Evolutionary conservation across 2,329 filamentous ascomycete species (phyloP).

Genomic region (Colletotrichum navitas): DNA sequence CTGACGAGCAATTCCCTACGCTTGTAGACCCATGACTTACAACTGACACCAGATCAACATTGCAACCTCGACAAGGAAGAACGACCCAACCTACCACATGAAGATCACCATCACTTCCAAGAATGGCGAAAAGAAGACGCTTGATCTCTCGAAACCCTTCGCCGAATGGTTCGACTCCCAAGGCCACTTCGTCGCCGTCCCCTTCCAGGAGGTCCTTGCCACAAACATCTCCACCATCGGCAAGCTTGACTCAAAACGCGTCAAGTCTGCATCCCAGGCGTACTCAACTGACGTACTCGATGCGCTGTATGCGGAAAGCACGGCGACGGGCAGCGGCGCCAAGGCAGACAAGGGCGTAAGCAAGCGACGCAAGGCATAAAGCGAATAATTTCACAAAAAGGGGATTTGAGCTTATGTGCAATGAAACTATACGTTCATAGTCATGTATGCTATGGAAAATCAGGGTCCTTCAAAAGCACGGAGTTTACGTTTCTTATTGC

Average conservation of each 20-base stretch:
- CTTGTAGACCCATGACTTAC: constrained; percentile 38
- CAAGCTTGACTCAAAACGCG: constrained; percentile 72
- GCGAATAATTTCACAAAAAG: neutral
- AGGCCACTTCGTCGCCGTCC: constrained; percentile 78
- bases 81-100: constrained; percentile 84
- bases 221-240: constrained; percentile 75
- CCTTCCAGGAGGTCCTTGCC: constrained; percentile 84
- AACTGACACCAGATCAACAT: constrained; percentile 73
- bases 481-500: neutral
- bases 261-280: constrained; percentile 51
- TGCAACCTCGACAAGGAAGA: constrained; percentile 79
- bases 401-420: neutral
- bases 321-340: constrained; percentile 48
- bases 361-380: constrained; percentile 61
- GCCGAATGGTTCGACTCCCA: constrained; percentile 80
- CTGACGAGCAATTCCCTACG: neutral
- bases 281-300: constrained; percentile 63
- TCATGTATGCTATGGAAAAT: constrained; percentile 1
- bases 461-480: constrained; percentile 2
- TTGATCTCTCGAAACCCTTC: constrained; percentile 74
- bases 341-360: constrained; percentile 57
- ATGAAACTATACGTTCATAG: neutral
- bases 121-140: constrained; percentile 54
- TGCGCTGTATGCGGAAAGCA: constrained; percentile 55
- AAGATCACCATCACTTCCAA: constrained; percentile 68